A percentile compares a stretch with the other conserved stretches of the same genome.
These are phyloP conservation scores for Fusarium temperatum DNA, from an alignment of 2,329 filamentous ascomycete species.

Conservation along the genomic window DNA sequence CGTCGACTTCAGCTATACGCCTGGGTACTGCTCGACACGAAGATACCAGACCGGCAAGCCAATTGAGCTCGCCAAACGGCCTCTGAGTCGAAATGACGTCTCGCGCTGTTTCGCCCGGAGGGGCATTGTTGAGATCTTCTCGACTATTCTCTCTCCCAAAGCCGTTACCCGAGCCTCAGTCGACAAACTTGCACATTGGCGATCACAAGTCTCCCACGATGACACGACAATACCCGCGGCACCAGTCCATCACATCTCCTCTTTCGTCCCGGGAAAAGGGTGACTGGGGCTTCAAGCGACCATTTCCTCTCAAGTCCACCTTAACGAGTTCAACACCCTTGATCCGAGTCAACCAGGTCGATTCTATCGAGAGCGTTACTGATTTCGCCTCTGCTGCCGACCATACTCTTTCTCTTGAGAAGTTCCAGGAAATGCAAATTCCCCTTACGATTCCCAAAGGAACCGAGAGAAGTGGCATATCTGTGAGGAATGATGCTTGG, in stretches of 20 bases:
- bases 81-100: conserved; percentile 45
- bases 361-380: conserved; percentile 87
- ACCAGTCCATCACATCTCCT: conserved; percentile 84
- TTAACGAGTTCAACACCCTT: conserved; percentile 76
- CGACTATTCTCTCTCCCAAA: conserved; percentile 89
- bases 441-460: conserved; percentile 67
- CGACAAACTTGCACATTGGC: conserved; percentile 50
- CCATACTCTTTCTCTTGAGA: conserved; percentile 80
- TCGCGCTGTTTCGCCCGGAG: conserved; percentile 65
- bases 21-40: conserved; percentile 23
- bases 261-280: conserved; percentile 76
- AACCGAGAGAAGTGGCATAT: conserved; percentile 28
- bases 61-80: conserved; percentile 45
- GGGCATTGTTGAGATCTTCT: conserved; percentile 81
- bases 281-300: conserved; percentile 92
- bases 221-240: conserved; percentile 81
- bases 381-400: conserved; percentile 87
- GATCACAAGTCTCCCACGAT: conserved; percentile 51
- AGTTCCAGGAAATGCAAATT: conserved; percentile 85
- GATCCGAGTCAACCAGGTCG: conserved; percentile 79
- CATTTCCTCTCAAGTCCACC: conserved; percentile 80
- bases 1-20: conserved; percentile 31
- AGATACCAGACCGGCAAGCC: conserved; percentile 36
- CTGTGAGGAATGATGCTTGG: conserved; percentile 36
- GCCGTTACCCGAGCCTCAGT: conserved; percentile 72